These are phyloP conservation scores for Conringia planisiliqua DNA, from an alignment of 345 rosid species.

Conservation along the genomic window DNA sequence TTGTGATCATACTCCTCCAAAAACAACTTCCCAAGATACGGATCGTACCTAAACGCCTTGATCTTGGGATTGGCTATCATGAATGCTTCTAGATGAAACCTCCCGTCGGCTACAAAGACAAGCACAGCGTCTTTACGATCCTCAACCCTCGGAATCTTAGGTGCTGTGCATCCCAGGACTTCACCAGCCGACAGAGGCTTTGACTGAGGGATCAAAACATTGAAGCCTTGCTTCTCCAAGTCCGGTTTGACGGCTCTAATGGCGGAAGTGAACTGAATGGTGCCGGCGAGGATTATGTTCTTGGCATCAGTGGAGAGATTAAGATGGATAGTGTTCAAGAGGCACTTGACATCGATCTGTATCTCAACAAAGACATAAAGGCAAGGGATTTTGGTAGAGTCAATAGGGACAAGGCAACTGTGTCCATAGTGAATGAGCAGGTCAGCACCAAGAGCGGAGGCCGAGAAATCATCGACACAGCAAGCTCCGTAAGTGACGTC, in stretches of 20 bases:
- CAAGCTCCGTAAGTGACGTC: constrained; percentile 95
- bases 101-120: constrained; percentile 88
- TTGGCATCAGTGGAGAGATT: constrained; percentile 36
- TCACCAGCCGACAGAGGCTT: constrained; percentile 88
- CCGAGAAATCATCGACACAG: constrained; percentile 85
- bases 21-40: constrained; percentile 70
- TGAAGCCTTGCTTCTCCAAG: constrained; percentile 60
- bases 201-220: constrained; percentile 80
- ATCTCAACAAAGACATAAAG: constrained; percentile 94
- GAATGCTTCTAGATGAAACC: constrained; percentile 86
- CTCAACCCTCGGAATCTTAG: constrained; percentile 35
- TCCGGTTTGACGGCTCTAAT: constrained; percentile 81
- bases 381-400: constrained; percentile 70
- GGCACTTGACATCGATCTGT: constrained; percentile 53
- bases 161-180: constrained; percentile 88
- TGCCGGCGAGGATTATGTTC: constrained; percentile 65
- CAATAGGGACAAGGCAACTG: constrained; percentile 86
- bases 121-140: constrained; percentile 36
- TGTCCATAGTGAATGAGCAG: constrained; percentile 90
- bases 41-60: constrained; percentile 74
- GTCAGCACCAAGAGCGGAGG: constrained; percentile 71
- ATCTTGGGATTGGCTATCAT: constrained; percentile 89
- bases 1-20: constrained; percentile 89
- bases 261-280: constrained; percentile 83
- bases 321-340: constrained; percentile 50